phyloP scores from a whole-genome alignment of 495 filamentous ascomycete genomes.

The Penicillium lagena region DNA sequence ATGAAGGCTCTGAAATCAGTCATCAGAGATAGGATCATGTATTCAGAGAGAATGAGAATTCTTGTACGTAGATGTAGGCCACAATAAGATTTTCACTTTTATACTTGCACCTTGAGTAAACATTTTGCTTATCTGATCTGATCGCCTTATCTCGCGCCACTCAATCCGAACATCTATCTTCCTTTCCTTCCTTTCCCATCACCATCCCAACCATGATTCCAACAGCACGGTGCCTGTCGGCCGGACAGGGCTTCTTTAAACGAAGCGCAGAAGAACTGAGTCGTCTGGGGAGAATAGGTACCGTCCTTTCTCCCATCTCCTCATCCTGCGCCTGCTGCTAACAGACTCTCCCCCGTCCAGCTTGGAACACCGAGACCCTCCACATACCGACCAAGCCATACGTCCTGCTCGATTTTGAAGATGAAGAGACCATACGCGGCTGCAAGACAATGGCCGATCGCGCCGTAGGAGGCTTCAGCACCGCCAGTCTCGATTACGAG shows the following conservation, averaged over 20 bases:
- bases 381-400: slow-evolving; percentile 42
- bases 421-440: slow-evolving; percentile 48
- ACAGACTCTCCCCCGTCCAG: slow-evolving; percentile 14
- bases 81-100: too few species aligned
- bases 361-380: slow-evolving; percentile 44
- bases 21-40: too few species aligned
- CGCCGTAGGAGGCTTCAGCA: slow-evolving; percentile 81
- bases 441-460: slow-evolving; percentile 84
- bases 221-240: slow-evolving; percentile 38
- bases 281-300: slow-evolving; percentile 52
- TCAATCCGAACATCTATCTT: neutral
- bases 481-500: slow-evolving; percentile 62
- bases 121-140: neutral
- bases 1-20: too few species aligned
- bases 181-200: neutral
- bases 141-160: slow-evolving; percentile 4
- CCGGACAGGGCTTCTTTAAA: slow-evolving; percentile 49
- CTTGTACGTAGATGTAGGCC: too few species aligned
- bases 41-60: too few species aligned
- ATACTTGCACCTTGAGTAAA: too few species aligned
- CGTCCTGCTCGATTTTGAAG: slow-evolving; percentile 52
- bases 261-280: slow-evolving; percentile 61
- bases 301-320: slow-evolving; percentile 3
- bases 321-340: slow-evolving; percentile 3
- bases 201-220: slow-evolving; percentile 32